Conservation (phyloP, 768 basidiomycete genomes). For the Tricholoma saponaceum region DNA sequence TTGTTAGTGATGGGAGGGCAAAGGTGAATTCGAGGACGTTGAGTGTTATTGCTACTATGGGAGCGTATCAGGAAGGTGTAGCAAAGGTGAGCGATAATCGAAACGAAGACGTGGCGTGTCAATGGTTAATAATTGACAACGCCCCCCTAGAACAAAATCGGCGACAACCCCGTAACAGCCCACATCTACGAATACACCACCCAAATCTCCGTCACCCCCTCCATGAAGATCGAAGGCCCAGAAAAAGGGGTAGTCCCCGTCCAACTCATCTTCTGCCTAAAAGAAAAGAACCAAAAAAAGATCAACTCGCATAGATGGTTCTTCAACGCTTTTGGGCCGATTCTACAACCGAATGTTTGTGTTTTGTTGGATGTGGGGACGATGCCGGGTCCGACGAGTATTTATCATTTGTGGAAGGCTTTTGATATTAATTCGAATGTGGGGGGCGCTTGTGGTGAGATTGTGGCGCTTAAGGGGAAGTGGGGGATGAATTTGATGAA, state of each 20-base stretch:
- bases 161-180: constrained; percentile 73
- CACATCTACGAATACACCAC: constrained; percentile 96
- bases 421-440: constrained; percentile 92
- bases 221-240: constrained; percentile 75
- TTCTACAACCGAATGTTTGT: constrained; percentile 89
- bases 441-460: constrained; percentile 94
- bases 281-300: constrained; percentile 93
- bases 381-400: constrained; percentile 81
- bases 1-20: constrained; percentile 81
- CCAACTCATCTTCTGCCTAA: constrained; percentile 89
- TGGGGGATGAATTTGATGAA: constrained; percentile 77
- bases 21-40: constrained; percentile 85
- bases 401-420: constrained; percentile 94
- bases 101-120: no score
- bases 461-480: constrained; percentile 87
- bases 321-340: constrained; percentile 84
- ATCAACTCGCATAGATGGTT: constrained; percentile 96
- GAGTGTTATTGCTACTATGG: constrained; percentile 89
- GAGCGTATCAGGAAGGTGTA: constrained; percentile 91
- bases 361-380: constrained; percentile 83
- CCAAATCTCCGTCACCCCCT: constrained; percentile 80
- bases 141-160: constrained; percentile 58
- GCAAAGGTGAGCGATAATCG: constrained; percentile 65
- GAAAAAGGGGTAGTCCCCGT: constrained; percentile 84
- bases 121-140: no score